These are phyloP conservation scores for Yarrowia divulgata DNA, from an alignment of 805 yeast genomes.

Conservation along the genomic window DNA sequence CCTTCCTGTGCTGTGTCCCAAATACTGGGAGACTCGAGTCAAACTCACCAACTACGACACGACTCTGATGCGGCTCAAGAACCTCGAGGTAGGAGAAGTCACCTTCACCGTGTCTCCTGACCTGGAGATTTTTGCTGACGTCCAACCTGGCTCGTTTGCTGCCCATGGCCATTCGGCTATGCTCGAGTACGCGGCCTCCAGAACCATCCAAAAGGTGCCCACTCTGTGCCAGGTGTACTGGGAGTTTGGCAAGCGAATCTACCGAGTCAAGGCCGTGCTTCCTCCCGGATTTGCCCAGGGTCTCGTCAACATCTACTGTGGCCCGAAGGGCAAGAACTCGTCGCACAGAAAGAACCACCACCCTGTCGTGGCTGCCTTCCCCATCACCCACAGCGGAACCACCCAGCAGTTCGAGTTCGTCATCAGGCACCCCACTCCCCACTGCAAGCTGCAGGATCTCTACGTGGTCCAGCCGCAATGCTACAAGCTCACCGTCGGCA, in stretches of 20 bases:
- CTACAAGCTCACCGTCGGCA: slow-evolving; percentile 61
- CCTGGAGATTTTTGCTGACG: slow-evolving; percentile 67
- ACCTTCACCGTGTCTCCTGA: slow-evolving; percentile 74
- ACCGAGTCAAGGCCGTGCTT: slow-evolving; percentile 78
- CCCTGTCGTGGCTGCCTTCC: slow-evolving; percentile 75
- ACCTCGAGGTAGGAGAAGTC: slow-evolving; percentile 80
- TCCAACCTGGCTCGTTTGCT: slow-evolving; percentile 46
- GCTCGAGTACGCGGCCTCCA: slow-evolving; percentile 46
- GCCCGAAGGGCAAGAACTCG: slow-evolving; percentile 57
- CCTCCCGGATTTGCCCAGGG: slow-evolving; percentile 77
- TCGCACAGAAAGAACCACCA: slow-evolving; percentile 52
- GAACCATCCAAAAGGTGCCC: slow-evolving; percentile 56
- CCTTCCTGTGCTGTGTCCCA: slow-evolving; percentile 86
- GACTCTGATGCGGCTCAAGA: slow-evolving; percentile 73
- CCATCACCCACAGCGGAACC: slow-evolving; percentile 74
- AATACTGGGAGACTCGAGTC: slow-evolving; percentile 68
- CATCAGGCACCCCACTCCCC: slow-evolving; percentile 73
- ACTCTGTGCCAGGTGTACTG: slow-evolving; percentile 83
- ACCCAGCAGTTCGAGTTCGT: slow-evolving; percentile 71
- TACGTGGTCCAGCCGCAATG: slow-evolving; percentile 89
- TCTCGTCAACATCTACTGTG: slow-evolving; percentile 75
- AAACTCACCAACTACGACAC: slow-evolving; percentile 74
- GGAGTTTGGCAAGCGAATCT: slow-evolving; percentile 67
- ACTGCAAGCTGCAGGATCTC: slow-evolving; percentile 71
- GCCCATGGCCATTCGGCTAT: slow-evolving; percentile 40